These are phyloP conservation scores for Fusarium sp. DNA, from an alignment of 2,329 filamentous ascomycete species.

Conservation along the genomic window DNA sequence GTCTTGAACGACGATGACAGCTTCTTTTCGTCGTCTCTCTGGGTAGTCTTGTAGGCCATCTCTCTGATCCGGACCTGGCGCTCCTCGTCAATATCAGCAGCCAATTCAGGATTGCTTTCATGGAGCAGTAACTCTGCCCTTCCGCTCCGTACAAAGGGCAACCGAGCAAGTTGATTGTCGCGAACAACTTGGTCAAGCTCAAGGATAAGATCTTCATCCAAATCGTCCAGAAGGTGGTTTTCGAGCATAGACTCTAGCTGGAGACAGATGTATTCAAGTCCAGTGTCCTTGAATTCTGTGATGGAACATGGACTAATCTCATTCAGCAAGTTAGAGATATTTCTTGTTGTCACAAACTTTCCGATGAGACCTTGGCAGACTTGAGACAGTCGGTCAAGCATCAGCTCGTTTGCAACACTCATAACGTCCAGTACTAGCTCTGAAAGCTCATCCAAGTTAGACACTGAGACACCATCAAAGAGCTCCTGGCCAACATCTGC, in stretches of 20 bases:
- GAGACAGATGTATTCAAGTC: slow-evolving; percentile 89
- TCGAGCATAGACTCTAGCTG: slow-evolving; percentile 94
- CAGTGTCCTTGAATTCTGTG: slow-evolving; percentile 85
- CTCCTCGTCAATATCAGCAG: slow-evolving; percentile 74
- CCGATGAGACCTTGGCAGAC: slow-evolving; percentile 89
- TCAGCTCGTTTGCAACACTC: slow-evolving; percentile 89
- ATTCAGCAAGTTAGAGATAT: slow-evolving; percentile 86
- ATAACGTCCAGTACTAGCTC: slow-evolving; percentile 93
- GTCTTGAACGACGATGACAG: slow-evolving; percentile 69
- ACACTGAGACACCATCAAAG: slow-evolving; percentile 79
- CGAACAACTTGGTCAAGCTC: slow-evolving; percentile 85
- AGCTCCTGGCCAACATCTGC: slow-evolving; percentile 82
- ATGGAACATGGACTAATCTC: slow-evolving; percentile 86
- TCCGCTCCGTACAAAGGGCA: slow-evolving; percentile 81
- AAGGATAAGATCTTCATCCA: slow-evolving; percentile 83
- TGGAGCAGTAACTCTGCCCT: slow-evolving; percentile 74
- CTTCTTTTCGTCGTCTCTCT: slow-evolving; percentile 73
- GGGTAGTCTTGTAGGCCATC: slow-evolving; percentile 74
- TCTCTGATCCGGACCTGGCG: slow-evolving; percentile 77
- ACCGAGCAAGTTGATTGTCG: slow-evolving; percentile 81
- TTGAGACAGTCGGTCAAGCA: slow-evolving; percentile 91
- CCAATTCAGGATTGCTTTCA: slow-evolving; percentile 71
- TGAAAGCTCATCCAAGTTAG: slow-evolving; percentile 83
- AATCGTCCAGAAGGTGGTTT: slow-evolving; percentile 84
- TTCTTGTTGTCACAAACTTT: slow-evolving; percentile 84